Evolutionary conservation across 2,329 filamentous ascomycete species (phyloP), one percentile per base, ranked within the genome.

Genomic region (Helminthosporium solani): DNA sequence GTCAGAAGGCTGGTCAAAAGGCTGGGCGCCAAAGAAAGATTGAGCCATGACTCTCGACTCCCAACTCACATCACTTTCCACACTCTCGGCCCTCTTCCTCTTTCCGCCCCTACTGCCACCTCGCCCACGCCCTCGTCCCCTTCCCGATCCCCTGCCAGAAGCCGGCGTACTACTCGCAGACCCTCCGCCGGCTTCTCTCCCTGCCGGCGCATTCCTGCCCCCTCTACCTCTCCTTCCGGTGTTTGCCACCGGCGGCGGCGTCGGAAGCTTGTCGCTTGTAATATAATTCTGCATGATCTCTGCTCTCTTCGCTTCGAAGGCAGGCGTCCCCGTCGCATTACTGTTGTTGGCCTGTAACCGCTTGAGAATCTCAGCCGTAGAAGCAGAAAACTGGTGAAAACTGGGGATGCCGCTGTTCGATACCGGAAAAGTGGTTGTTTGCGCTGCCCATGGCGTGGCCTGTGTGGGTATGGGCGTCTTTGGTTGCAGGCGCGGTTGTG

Each of bases 231-330:
- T 60, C 39, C 62, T 61, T 14, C 57, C 60, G 4, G 52, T 51
- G 42, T 49, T 60, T 33, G 61, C 53, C 40, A 65, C 58, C 23
- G 69, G 66, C 25, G 65, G 61, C 4, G 70, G 65, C 23, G 72
- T 68, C 12, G 66, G 65, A 33, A 74, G 57, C 44, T 71, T 72
- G 52, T 73, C 70, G 52, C 71, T 72, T 12, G 72, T 76, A 27
- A 70, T 65, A 62, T 75, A 75, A 46, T 60, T 71, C 54, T 72
- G 70, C 49, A 76, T 59, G 12, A 77, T 69, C 49, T 74, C 70
- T 47, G 74, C 72, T 40, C 71, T 68, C 49, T 75, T 75, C 14
- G 73, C 73, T 53, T 76, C 73, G 55, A 71, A 75, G 16, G 67
- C 72, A 20, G 71, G 67, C 15, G 67, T 68, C 3, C 69, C 67